Conservation (phyloP, 2,329 filamentous ascomycete species). For the Talaromyces funiculosus region DNA sequence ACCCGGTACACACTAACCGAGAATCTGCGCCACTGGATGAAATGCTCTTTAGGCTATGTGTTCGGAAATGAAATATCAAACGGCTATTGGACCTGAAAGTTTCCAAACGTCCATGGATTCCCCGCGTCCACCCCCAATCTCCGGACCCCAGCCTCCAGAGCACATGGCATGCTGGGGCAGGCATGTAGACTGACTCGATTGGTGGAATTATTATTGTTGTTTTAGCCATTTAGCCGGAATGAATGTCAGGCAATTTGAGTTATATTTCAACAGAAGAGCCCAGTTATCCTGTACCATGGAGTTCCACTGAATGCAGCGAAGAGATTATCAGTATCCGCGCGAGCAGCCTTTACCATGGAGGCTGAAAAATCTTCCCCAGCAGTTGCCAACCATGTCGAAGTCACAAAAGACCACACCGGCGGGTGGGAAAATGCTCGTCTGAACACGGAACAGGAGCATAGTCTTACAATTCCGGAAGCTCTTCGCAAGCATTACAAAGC, state of each 20-base stretch:
- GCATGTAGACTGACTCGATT: neutral
- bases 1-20: neutral
- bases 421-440: conserved; percentile 31
- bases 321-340: neutral
- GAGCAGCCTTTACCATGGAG: neutral
- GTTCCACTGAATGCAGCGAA: neutral
- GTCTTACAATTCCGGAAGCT: conserved; percentile 68
- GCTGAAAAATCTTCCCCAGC: conserved; percentile 3
- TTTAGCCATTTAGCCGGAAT: neutral
- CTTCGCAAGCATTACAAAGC: conserved; percentile 81
- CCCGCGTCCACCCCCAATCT: neutral
- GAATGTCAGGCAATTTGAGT: neutral
- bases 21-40: neutral
- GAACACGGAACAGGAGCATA: conserved; percentile 47
- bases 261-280: neutral
- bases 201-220: neutral
- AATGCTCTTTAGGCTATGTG: neutral
- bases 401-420: neutral
- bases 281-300: neutral
- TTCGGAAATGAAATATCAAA: neutral
- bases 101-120: neutral
- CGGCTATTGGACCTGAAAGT: conserved; percentile 21
- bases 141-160: neutral
- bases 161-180: neutral
- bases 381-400: conserved; percentile 8